Conservation (phyloP, 164 flowering plant genomes). For the Brasenia schreberi region DNA sequence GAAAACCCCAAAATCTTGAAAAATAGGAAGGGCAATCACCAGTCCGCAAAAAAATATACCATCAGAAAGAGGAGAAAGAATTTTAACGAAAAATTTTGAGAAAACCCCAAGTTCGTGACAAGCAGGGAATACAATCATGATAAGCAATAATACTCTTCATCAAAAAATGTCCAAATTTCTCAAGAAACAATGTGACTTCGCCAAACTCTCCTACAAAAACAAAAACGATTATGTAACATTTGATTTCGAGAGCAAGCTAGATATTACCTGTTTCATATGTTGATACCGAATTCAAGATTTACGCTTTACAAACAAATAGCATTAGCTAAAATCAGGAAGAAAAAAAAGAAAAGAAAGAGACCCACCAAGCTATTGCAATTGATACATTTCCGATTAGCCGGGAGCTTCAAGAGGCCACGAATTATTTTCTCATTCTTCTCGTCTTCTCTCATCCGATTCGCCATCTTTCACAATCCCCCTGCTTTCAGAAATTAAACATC, state of each 20-base stretch:
- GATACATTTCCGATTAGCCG: constrained; percentile 68
- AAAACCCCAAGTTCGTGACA: too few relatives aligned
- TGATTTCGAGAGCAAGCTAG: background rate
- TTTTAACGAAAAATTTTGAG: too few relatives aligned
- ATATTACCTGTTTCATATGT: background rate
- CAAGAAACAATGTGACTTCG: too few relatives aligned
- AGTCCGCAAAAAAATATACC: too few relatives aligned
- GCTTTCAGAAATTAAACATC: constrained; percentile 1
- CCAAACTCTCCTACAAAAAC: too few relatives aligned
- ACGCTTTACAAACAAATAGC: background rate
- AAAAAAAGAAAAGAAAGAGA: background rate
- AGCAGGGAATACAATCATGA: too few relatives aligned
- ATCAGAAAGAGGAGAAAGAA: too few relatives aligned
- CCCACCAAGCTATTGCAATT: constrained; percentile 87
- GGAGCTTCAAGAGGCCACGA: constrained; percentile 68
- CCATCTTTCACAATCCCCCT: constrained; percentile 31
- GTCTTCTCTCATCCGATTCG: constrained; percentile 72
- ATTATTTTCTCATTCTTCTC: constrained; percentile 84
- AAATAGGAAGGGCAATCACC: too few relatives aligned
- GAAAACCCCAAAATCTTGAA: too few relatives aligned
- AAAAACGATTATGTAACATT: too few relatives aligned
- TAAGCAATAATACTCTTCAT: too few relatives aligned
- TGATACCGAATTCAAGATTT: background rate
- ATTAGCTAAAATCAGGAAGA: background rate
- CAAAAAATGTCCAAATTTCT: too few relatives aligned